Base-by-base conservation (phyloP, 306 rosid genomes). In the Lathyrus oleraceus region DNA sequence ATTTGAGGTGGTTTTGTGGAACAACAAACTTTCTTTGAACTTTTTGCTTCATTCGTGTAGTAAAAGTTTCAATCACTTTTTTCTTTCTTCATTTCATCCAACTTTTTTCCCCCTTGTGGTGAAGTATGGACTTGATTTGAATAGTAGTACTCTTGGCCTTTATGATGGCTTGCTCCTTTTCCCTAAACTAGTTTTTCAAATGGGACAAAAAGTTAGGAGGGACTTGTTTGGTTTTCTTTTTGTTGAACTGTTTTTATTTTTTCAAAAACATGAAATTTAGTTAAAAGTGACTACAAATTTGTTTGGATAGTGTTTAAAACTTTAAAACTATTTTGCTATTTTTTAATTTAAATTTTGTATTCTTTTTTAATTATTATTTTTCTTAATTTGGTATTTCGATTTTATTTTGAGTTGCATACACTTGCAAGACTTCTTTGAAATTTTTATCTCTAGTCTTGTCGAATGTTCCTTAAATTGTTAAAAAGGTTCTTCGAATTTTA, bases 21-120 rank as follows among this genome's bases (percentile, higher is more conserved):
- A 40, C 38, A 13, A 64, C 8, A 42, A 40, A 21, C 32, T 39
- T 62, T 42, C 14, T 57, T 45, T 51, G 4, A 40, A 51, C 13
- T 39, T 72, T 78, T n/a, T 56, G 36, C 61, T 58, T 38, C 27
- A 32, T 57, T 65, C 10, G 21, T 67, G 27, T 11, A 54, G 6
- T 27, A 14, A 25, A 52, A 14, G 9, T 70, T 70, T 51, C 32
- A 45, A 48, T 68, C 36, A 58, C 54, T 23, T 45, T 65, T 49
- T 49, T 10, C 0, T 36, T 62, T 61, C 32, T 51, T 13, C 54
- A 25, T 14, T 38, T 52, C 39, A 28, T 45, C 11, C 58, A 51
- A 27, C 49, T 30, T 14, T 20, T 70, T 53, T 43, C 5, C 6
- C 71, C 66, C 51, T 63, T 77, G 53, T 61, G 66, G 65, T 51